phyloP scores from a whole-genome alignment of 2,329 filamentous ascomycete species.

The Periconia digitata region DNA sequence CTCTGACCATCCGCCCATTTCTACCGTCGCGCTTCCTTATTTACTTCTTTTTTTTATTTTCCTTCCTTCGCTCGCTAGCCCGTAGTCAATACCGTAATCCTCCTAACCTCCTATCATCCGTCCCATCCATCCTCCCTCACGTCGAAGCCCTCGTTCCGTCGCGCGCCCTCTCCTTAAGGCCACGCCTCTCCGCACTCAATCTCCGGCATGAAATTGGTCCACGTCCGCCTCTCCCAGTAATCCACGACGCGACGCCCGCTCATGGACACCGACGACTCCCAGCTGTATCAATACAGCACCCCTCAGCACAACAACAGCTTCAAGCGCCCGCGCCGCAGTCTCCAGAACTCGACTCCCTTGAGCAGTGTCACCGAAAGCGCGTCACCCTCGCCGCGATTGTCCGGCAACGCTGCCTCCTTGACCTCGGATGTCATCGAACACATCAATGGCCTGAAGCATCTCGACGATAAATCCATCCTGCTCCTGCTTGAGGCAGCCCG shows the following conservation, averaged over 20 bases:
- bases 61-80: no score
- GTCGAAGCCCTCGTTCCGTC: conserved; percentile 20
- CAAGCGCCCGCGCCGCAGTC: conserved; percentile 42
- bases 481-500: conserved; percentile 41
- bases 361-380: conserved; percentile 40
- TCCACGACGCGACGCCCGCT: not conserved
- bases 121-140: conserved; percentile 27
- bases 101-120: no score
- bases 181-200: conserved; percentile 33
- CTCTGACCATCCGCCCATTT: conserved; percentile 18
- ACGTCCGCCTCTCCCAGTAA: conserved; percentile 31
- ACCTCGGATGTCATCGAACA: conserved; percentile 42
- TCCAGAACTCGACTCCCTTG: conserved; percentile 39
- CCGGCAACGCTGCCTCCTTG: conserved; percentile 32
- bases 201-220: conserved; percentile 40
- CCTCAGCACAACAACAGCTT: conserved; percentile 39
- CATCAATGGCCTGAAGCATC: conserved; percentile 44
- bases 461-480: conserved; percentile 44
- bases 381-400: conserved; percentile 38
- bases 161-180: conserved; percentile 15
- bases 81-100: no score
- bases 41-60: no score
- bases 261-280: conserved; percentile 43
- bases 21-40: no score
- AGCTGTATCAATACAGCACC: conserved; percentile 39